Evolutionary conservation across 1,284 basidiomycete species (phyloP).

Genomic region (Naganishia sp.): DNA sequence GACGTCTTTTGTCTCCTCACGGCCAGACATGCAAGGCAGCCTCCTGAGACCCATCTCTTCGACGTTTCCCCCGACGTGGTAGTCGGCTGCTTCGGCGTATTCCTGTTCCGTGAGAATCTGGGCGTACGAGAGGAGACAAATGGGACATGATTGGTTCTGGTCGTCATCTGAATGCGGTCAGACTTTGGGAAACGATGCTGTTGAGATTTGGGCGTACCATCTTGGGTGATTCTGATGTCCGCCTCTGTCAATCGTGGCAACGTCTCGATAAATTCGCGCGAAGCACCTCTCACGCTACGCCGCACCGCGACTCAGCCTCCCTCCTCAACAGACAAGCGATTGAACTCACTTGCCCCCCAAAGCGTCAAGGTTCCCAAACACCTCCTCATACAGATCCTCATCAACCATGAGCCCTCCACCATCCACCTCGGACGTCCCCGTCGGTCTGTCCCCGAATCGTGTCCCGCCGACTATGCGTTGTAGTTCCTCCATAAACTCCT

Average conservation of each 20-base stretch:
- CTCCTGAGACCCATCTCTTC: slow-evolving; percentile 33
- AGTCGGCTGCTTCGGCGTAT: slow-evolving; percentile 32
- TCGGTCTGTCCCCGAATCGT: not conserved
- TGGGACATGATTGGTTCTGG: slow-evolving; percentile 27
- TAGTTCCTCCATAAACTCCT: slow-evolving; percentile 20
- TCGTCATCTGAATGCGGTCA: not conserved
- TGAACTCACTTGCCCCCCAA: slow-evolving; percentile 11
- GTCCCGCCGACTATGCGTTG: slow-evolving; percentile 21
- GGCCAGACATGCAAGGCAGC: slow-evolving; percentile 15
- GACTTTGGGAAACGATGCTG: not conserved
- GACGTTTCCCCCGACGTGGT: slow-evolving; percentile 29
- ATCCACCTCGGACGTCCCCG: slow-evolving; percentile 8
- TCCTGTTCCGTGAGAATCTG: slow-evolving; percentile 34
- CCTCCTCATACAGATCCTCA: slow-evolving; percentile 31
- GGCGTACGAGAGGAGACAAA: slow-evolving; percentile 31
- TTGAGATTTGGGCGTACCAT: not conserved
- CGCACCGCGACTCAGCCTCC: not conserved
- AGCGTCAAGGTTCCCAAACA: slow-evolving; percentile 24
- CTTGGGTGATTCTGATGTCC: not conserved
- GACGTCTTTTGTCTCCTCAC: not conserved
- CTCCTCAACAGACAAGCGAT: not conserved
- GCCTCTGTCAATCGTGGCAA: slow-evolving; percentile 22
- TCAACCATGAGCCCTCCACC: slow-evolving; percentile 29
- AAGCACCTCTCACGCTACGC: slow-evolving; percentile 26
- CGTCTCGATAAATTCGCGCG: slow-evolving; percentile 23